These are phyloP conservation scores for Monascus ruber DNA, from an alignment of 2,329 filamentous ascomycete species.

Conservation along the genomic window DNA sequence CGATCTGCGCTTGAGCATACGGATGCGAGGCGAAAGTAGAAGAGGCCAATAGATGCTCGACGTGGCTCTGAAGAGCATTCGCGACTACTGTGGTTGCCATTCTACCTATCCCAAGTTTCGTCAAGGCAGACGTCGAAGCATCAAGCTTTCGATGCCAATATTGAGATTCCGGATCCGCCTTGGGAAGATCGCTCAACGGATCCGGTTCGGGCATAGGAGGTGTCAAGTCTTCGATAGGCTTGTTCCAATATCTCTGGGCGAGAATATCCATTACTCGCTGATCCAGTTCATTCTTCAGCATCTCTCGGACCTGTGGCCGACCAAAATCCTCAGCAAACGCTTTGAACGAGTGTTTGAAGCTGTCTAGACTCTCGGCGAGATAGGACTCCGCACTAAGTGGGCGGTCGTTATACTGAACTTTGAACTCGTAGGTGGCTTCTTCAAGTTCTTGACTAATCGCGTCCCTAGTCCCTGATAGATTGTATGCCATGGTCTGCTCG, in stretches of 20 bases:
- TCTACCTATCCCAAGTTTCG: conserved; percentile 85
- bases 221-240: conserved; percentile 74
- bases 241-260: conserved; percentile 94
- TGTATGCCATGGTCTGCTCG: conserved; percentile 93
- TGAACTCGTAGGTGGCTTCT: conserved; percentile 96
- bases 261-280: conserved; percentile 89
- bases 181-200: conserved; percentile 65
- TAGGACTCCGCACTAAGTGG: conserved; percentile 93
- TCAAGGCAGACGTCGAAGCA: conserved; percentile 77
- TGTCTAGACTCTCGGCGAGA: conserved; percentile 84
- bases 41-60: conserved; percentile 64
- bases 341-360: conserved; percentile 97
- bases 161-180: conserved; percentile 69
- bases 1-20: conserved; percentile 85
- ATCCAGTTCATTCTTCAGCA: conserved; percentile 85
- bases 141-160: conserved; percentile 95
- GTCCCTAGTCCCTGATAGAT: conserved; percentile 77
- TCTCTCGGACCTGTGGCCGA: conserved; percentile 72
- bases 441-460: conserved; percentile 91
- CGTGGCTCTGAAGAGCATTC: conserved; percentile 70
- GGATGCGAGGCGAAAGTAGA: conserved; percentile 86
- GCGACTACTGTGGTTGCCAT: conserved; percentile 87
- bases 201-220: conserved; percentile 57
- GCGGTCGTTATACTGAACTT: conserved; percentile 97
- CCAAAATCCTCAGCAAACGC: conserved; percentile 85